These are phyloP conservation scores for Bocquillonia castaneifolia DNA, from an alignment of 441 rosid genomes.

Conservation along the genomic window DNA sequence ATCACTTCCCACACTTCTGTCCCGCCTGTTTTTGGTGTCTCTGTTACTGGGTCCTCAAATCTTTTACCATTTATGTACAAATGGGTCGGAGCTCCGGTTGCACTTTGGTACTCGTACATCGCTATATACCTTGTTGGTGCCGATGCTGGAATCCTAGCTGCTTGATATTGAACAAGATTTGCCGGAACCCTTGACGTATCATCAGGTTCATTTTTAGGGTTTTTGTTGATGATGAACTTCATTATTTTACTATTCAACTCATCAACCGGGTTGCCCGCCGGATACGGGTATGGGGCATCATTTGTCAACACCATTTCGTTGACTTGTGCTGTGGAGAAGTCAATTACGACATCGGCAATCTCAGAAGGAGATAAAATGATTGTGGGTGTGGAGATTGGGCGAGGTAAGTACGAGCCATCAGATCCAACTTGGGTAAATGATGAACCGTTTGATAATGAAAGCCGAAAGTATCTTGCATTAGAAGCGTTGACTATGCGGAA, in stretches of 20 bases:
- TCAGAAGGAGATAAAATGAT: constrained; percentile 55
- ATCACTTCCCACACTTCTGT: constrained; percentile 76
- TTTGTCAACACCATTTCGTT: constrained; percentile 41
- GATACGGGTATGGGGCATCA: constrained; percentile 66
- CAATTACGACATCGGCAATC: constrained; percentile 63
- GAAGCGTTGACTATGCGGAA: constrained; percentile 76
- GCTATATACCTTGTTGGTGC: constrained; percentile 36
- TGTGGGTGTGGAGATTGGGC: constrained; percentile 35
- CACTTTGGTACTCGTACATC: constrained; percentile 67
- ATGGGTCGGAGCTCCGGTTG: constrained; percentile 61
- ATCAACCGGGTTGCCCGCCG: constrained; percentile 59
- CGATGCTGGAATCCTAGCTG: constrained; percentile 21
- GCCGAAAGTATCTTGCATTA: constrained; percentile 64
- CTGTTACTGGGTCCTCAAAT: constrained; percentile 55
- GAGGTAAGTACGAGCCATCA: constrained; percentile 58
- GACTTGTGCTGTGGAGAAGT: constrained; percentile 52
- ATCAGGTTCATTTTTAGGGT: constrained; percentile 13
- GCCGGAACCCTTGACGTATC: constrained; percentile 47
- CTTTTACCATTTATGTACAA: constrained; percentile 62
- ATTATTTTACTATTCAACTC: constrained; percentile 51
- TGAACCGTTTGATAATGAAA: constrained; percentile 65
- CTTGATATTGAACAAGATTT: constrained; percentile 40
- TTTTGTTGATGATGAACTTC: constrained; percentile 51
- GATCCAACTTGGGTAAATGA: constrained; percentile 48
- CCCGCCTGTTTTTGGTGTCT: constrained; percentile 61